Percentiles rank a stretch among this genome's conserved stretches.
phyloP scores from a whole-genome alignment of 345 rosid genomes.

The Brassica cretica region DNA sequence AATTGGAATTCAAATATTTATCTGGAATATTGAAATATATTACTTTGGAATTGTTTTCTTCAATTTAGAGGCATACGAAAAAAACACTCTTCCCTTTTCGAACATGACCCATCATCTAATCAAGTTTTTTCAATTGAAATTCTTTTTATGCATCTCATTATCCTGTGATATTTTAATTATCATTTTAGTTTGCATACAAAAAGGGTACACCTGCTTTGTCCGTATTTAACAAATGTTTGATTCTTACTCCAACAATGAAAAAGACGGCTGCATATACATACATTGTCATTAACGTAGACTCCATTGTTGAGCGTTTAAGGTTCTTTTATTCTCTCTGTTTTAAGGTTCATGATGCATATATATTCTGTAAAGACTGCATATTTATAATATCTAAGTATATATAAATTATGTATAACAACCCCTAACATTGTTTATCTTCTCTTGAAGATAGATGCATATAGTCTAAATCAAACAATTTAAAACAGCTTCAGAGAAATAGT shows the following conservation, averaged over 20 bases:
- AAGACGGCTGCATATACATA: conserved; percentile 26
- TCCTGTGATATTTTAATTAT: conserved; percentile 6
- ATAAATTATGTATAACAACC: background rate
- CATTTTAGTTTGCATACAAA: conserved; percentile 26
- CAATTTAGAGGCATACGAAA: conserved; percentile 8
- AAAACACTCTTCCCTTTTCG: conserved; percentile 22
- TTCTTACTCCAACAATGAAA: conserved; percentile 36
- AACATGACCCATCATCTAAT: conserved; percentile 39
- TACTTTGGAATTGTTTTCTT: conserved; percentile 1
- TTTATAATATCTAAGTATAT: background rate
- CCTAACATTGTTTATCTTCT: background rate
- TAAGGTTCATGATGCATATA: conserved; percentile 12
- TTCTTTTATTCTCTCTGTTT: conserved; percentile 6
- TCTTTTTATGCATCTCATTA: conserved; percentile 19
- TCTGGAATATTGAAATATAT: background rate
- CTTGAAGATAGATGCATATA: conserved; percentile 2
- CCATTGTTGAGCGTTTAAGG: conserved; percentile 16
- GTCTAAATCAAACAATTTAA: conserved; percentile 2
- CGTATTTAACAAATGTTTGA: conserved; percentile 35
- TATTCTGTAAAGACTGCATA: background rate
- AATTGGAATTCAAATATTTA: background rate
- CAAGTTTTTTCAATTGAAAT: conserved; percentile 14
- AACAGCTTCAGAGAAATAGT: background rate
- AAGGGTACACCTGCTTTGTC: conserved; percentile 39
- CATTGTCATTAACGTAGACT: conserved; percentile 4